Base-by-base conservation (phyloP, 306 rosid genomes). In the Abrus precatorius region DNA sequence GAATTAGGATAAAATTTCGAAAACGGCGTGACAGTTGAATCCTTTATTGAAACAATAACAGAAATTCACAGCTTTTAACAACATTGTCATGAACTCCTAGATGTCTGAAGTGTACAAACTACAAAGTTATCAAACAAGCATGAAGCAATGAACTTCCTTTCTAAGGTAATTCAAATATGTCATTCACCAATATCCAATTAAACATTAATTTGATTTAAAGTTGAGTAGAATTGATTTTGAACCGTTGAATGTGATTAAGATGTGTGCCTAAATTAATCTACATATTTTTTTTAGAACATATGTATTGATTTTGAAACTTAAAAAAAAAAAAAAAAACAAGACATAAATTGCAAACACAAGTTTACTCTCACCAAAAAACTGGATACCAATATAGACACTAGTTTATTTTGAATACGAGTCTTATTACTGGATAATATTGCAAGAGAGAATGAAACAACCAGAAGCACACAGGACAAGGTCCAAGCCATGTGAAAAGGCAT, bases 1-100 rank as follows among this genome's bases (percentile, higher is more conserved):
- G 74, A 68, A 45, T 68, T 45, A 12, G 56, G 74, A 69, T 9
- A 32, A 69, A 68, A 11, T 28, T 45, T 44, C 43, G 72, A 14
- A 66, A 43, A 27, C 49, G 12, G 3, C 29, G 3, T 64, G 49
- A n/a, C 7, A 29, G 27, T 29, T 69, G 47, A 70, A 49, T 70
- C 47, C 32, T 49, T 12, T 70, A 8, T 70, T 32, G 75, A 70
- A 32, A 33, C 30, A 71, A 28, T 38, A 14, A 72, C 20, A 14
- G 3, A 36, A 72, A 36, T 11, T 32, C 30, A 13, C 32, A 7
- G 60, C 56, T 41, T 45, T 32, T n/a, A 59, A 7, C 44, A 44
- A 30, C 57, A 59, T 3, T 74, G 57, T 43, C 56, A 41, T 8
- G 30, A 44, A 56, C 20, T 11, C 13, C 43, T 28, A 9, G 63